Conservation (phyloP, 2,329 filamentous ascomycete genomes). For the Diaporthe citriasiana region DNA sequence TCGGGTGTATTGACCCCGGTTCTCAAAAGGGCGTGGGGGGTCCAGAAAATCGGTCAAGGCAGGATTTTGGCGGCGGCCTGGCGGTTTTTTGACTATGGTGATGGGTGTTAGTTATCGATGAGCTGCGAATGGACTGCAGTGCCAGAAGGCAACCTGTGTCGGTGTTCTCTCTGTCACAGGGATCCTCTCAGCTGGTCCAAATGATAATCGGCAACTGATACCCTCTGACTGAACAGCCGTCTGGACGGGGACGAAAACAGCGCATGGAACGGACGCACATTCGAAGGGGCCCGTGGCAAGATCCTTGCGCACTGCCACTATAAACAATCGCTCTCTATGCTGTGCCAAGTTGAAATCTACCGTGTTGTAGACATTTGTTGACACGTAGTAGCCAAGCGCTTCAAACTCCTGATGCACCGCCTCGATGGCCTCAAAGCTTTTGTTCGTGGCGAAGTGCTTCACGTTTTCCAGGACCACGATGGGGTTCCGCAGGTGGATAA, state of each 20-base stretch:
- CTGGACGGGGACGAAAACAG: neutral
- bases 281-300: neutral
- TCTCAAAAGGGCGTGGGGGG: neutral
- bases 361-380: neutral
- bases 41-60: conserved; percentile 2
- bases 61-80: neutral
- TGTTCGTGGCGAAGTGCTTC: neutral
- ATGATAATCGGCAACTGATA: neutral
- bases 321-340: neutral
- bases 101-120: neutral
- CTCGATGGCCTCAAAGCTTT: neutral
- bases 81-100: neutral
- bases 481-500: neutral
- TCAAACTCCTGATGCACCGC: neutral
- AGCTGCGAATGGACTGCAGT: neutral
- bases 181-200: neutral
- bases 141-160: neutral
- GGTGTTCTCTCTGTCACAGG: neutral
- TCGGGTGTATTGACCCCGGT: neutral
- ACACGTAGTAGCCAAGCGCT: conserved; percentile 4
- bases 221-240: neutral
- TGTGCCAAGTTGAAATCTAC: conserved; percentile 15
- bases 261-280: neutral
- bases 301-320: conserved; percentile 15
- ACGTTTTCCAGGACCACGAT: conserved; percentile 5